These are phyloP conservation scores for Coprinopsis sp. DNA, from an alignment of 768 basidiomycete species.

Conservation along the genomic window DNA sequence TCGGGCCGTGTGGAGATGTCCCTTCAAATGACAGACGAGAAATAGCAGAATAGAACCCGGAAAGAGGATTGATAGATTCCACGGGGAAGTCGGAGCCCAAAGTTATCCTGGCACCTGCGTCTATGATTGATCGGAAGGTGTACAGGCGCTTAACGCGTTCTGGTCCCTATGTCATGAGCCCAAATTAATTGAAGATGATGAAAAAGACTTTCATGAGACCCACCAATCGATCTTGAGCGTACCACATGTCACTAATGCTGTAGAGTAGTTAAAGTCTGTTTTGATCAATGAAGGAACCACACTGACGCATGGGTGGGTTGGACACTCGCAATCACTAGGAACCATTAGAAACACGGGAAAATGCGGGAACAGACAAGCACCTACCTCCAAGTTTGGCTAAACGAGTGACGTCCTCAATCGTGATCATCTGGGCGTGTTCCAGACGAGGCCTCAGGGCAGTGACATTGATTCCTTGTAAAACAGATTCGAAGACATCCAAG, in stretches of 20 bases:
- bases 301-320: conserved; percentile 88
- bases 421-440: conserved; percentile 90
- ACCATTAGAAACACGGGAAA: conserved; percentile 8
- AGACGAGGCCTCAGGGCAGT: conserved; percentile 70
- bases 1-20: conserved; percentile 73
- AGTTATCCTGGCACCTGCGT: conserved; percentile 63
- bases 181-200: conserved; percentile 5
- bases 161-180: conserved; percentile 49
- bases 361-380: conserved; percentile 14
- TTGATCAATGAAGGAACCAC: not conserved
- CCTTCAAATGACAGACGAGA: conserved; percentile 68
- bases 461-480: conserved; percentile 56
- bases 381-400: conserved; percentile 77
- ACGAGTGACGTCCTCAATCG: conserved; percentile 66
- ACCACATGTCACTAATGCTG: conserved; percentile 86
- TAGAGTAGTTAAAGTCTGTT: conserved; percentile 6
- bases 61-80: conserved; percentile 78
- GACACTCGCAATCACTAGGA: conserved; percentile 78
- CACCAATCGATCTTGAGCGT: conserved; percentile 78
- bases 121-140: conserved; percentile 73
- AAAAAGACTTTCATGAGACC: conserved; percentile 15
- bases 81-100: conserved; percentile 91
- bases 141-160: conserved; percentile 83
- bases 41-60: conserved; percentile 85
- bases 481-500: conserved; percentile 75